phyloP scores from a whole-genome alignment of 345 rosid genomes.

The Bretschneidera sinensis region DNA sequence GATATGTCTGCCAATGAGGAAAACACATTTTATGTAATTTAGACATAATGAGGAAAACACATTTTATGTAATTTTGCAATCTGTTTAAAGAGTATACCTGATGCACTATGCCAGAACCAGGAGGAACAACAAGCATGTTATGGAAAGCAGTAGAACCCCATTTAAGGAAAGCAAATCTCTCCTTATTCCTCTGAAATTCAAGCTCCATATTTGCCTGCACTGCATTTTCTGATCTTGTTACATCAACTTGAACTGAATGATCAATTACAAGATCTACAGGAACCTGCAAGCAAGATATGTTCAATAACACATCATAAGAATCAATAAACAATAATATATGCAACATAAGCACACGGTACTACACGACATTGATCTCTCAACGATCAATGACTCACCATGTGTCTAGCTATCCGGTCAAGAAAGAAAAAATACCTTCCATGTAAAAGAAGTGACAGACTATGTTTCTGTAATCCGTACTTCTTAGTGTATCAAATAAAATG shows the following conservation, averaged over 20 bases:
- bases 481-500: not conserved
- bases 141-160: constrained; percentile 93
- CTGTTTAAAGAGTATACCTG: constrained; percentile 52
- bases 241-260: constrained; percentile 99
- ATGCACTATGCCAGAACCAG: constrained; percentile 99
- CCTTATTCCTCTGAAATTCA: constrained; percentile 93
- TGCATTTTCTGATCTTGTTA: constrained; percentile 88
- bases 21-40: too few relatives aligned
- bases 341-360: too few relatives aligned
- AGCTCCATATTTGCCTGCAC: constrained; percentile 96
- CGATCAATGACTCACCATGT: too few relatives aligned
- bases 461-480: too few relatives aligned
- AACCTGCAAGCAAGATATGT: constrained; percentile 35
- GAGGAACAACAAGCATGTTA: constrained; percentile 99
- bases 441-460: not conserved
- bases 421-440: not conserved
- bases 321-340: too few relatives aligned
- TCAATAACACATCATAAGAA: not conserved
- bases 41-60: too few relatives aligned
- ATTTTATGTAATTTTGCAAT: not conserved
- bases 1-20: not conserved
- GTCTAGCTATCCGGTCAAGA: too few relatives aligned
- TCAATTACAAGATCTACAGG: constrained; percentile 99
- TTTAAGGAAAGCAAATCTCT: constrained; percentile 94
- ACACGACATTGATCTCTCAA: too few relatives aligned